These are phyloP conservation scores for Mycena galericulata DNA, from an alignment of 768 basidiomycete genomes.

Conservation along the genomic window DNA sequence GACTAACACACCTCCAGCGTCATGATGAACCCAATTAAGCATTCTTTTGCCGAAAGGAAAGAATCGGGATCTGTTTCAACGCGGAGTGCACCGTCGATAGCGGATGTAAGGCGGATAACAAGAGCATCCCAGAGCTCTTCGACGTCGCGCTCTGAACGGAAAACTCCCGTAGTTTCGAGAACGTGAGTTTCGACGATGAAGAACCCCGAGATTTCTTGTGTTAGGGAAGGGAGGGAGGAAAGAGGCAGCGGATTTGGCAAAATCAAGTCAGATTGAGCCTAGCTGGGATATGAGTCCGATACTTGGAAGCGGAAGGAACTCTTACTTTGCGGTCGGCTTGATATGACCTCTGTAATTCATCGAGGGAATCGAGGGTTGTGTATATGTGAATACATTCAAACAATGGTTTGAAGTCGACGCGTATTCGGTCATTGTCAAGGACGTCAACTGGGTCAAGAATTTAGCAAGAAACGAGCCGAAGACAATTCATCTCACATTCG, in stretches of 20 bases:
- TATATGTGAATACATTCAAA: conserved; percentile 99
- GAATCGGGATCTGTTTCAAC: conserved; percentile 84
- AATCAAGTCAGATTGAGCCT: conserved; percentile 98
- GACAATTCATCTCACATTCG: conserved; percentile 76
- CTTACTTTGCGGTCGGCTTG: conserved; percentile 95
- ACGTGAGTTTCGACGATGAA: conserved; percentile 97
- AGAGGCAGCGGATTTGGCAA: conserved; percentile 81
- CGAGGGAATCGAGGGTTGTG: conserved; percentile 88
- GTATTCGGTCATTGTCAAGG: conserved; percentile 88
- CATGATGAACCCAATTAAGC: conserved; percentile 87
- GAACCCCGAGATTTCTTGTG: conserved; percentile 96
- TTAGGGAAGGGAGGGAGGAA: conserved; percentile 75
- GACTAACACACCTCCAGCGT: conserved; percentile 80
- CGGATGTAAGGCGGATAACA: conserved; percentile 76
- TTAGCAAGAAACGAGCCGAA: conserved; percentile 24
- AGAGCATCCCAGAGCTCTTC: conserved; percentile 96
- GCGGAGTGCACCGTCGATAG: conserved; percentile 78
- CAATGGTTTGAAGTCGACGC: conserved; percentile 93
- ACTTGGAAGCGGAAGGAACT: neutral
- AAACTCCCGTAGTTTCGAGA: conserved; percentile 86
- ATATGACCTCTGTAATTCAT: conserved; percentile 91
- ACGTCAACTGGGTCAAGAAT: conserved; percentile 75
- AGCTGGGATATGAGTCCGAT: neutral
- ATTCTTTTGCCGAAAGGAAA: conserved; percentile 87
- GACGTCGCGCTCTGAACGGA: conserved; percentile 91